Evolutionary conservation across 2,329 filamentous ascomycete species (phyloP), one percentile per base, ranked within the genome.

Genomic region (Aspergillus hiratsukae): DNA sequence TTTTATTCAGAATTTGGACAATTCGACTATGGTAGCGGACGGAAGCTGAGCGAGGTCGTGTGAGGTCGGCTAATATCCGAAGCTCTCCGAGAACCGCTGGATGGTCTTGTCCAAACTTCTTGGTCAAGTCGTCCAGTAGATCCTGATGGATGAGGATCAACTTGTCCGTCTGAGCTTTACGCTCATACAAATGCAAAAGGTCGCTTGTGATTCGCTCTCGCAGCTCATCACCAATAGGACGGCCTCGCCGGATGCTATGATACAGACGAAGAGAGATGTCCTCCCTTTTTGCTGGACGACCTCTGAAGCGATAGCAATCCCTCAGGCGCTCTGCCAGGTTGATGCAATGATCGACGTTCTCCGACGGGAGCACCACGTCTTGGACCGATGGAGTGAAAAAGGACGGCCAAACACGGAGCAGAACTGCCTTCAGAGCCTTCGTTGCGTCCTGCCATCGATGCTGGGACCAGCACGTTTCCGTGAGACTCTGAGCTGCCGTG

Each of bases 371-470:
- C 1, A 69, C 69, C 1, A 82, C 75, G 55, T 80, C 75, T 31
- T 78, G 62, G 53, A 78, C 66, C 0, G 76, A 78, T 19, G 69
- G 68, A 11, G 76, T 71, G 49, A 81, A 75, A 54, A 83, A 71
- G 0, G 74, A 74, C 1, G 75, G 71, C 80, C 80, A 82, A 3
- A 77, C 73, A 4, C 71, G 69, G 41, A 73, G 71, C 29, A 82
- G 65, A 9, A 79, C 75, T 23, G 68, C 69, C 52, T 78, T 77
- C 37, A 81, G 71, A n/a, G 79, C 66, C 1, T 67, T 72, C 25
- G 77, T 76, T 3, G 79, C 78, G 54, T 81, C 76, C 3, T 72
- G 71, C 69, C 75, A 82, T 35, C 78, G 73, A 58, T 74, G 74
- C 65, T 81, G 76, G 3, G 74, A 72, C 25, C 77, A 74, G 64